Percentiles rank a stretch among this genome's conserved stretches.
Evolutionary conservation across 208 protist genomes (phyloP).

Genomic region (Trypanosoma boissoni): DNA sequence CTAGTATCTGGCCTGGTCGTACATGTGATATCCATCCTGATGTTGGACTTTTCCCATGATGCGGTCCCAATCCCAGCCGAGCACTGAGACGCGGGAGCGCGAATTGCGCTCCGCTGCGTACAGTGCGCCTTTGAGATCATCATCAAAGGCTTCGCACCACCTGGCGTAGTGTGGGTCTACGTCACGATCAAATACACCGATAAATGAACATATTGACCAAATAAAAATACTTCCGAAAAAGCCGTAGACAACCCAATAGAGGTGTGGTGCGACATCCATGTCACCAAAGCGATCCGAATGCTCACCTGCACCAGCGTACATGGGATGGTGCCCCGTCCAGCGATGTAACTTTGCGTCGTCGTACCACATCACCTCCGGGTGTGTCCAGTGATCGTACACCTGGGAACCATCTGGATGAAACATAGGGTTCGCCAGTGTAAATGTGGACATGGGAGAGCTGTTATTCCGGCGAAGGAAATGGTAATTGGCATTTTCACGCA

Average conservation of each 20-base stretch:
- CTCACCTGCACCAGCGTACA: conserved; percentile 77
- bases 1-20: conserved; percentile 40
- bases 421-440: conserved; percentile 83
- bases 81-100: conserved; percentile 48
- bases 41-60: conserved; percentile 52
- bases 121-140: conserved; percentile 62
- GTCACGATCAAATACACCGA: conserved; percentile 41
- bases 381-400: conserved; percentile 92
- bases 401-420: conserved; percentile 87
- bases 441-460: conserved; percentile 74
- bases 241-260: conserved; percentile 37
- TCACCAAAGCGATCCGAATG: conserved; percentile 81
- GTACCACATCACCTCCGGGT: conserved; percentile 90
- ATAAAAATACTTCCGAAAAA: conserved; percentile 33
- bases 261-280: conserved; percentile 79
- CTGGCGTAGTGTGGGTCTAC: conserved; percentile 65
- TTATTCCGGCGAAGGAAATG: conserved; percentile 86
- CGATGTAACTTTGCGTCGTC: conserved; percentile 89
- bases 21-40: conserved; percentile 50
- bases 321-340: conserved; percentile 79
- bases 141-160: conserved; percentile 64
- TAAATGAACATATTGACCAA: conserved; percentile 52
- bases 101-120: conserved; percentile 83
- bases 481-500: conserved; percentile 81
- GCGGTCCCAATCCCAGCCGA: conserved; percentile 75